Percentiles rank a stretch among this genome's conserved stretches.
Evolutionary conservation across 1,139 yeast species (phyloP).

Genomic region (Candida sanyaensis): DNA sequence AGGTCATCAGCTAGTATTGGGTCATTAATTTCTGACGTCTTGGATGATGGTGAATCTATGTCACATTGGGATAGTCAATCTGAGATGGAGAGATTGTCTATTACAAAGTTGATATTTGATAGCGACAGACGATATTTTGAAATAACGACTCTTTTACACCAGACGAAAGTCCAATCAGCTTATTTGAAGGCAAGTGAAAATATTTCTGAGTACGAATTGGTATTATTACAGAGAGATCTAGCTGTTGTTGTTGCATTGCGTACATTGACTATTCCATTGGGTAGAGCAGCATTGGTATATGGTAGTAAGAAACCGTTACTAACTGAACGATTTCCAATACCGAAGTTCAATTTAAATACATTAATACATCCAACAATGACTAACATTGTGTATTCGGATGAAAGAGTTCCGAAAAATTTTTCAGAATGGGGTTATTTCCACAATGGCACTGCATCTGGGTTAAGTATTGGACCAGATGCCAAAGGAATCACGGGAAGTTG

Average conservation of each 20-base stretch:
- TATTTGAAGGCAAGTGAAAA: conserved; percentile 35
- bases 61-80: conserved; percentile 68
- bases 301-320: conserved; percentile 76
- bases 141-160: conserved; percentile 68
- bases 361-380: conserved; percentile 67
- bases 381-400: conserved; percentile 62
- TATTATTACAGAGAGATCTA: conserved; percentile 60
- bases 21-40: conserved; percentile 46
- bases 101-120: conserved; percentile 74
- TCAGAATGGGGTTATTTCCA: conserved; percentile 89
- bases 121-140: conserved; percentile 81
- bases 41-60: conserved; percentile 48
- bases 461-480: conserved; percentile 70
- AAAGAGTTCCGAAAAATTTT: conserved; percentile 49
- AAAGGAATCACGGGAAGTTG: conserved; percentile 85
- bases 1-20: conserved; percentile 43
- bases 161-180: conserved; percentile 64
- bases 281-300: conserved; percentile 71
- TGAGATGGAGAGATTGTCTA: conserved; percentile 64
- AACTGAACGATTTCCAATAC: conserved; percentile 83
- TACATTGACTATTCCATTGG: conserved; percentile 76
- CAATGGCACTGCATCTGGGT: conserved; percentile 87
- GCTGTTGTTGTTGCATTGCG: conserved; percentile 68
- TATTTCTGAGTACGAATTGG: conserved; percentile 58
- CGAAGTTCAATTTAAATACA: conserved; percentile 71